A percentile compares a stretch with the other conserved stretches of the same genome.
Conservation (phyloP, 805 yeast species). For the Metschnikowia bowlesiae region DNA sequence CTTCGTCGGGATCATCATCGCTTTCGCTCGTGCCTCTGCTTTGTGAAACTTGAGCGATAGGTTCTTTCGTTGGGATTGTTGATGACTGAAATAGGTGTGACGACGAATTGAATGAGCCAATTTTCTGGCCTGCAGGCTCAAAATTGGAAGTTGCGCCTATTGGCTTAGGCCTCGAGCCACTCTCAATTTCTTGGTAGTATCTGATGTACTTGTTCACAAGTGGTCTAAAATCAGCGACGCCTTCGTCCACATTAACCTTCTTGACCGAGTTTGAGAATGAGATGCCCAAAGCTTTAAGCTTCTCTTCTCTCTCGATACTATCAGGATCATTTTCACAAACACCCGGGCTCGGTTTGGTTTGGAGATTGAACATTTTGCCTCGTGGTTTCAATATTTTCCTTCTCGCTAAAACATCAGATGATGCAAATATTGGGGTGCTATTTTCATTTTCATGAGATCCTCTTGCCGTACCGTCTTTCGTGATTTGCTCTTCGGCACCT, state of each 20-base stretch:
- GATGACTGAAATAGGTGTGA: conserved; percentile 12
- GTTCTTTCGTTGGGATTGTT: conserved; percentile 3
- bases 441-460: conserved; percentile 17
- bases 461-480: conserved; percentile 44
- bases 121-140: not conserved
- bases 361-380: conserved; percentile 14
- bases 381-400: conserved; percentile 67
- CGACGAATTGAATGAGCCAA: not conserved
- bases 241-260: conserved; percentile 37
- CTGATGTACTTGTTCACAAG: conserved; percentile 55
- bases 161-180: not conserved
- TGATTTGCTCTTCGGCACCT: conserved; percentile 60
- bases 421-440: conserved; percentile 33
- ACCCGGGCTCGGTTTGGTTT: not conserved
- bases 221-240: conserved; percentile 53
- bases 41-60: not conserved
- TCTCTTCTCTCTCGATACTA: conserved; percentile 35
- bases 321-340: not conserved
- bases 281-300: conserved; percentile 62
- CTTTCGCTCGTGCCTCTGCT: conserved; percentile 9
- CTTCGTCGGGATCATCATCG: conserved; percentile 27
- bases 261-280: conserved; percentile 50
- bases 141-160: not conserved
- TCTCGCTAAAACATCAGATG: conserved; percentile 56
- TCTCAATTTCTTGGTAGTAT: conserved; percentile 40